phyloP scores from a whole-genome alignment of 148 eudicot species.

The Rhododendron griersonianum region DNA sequence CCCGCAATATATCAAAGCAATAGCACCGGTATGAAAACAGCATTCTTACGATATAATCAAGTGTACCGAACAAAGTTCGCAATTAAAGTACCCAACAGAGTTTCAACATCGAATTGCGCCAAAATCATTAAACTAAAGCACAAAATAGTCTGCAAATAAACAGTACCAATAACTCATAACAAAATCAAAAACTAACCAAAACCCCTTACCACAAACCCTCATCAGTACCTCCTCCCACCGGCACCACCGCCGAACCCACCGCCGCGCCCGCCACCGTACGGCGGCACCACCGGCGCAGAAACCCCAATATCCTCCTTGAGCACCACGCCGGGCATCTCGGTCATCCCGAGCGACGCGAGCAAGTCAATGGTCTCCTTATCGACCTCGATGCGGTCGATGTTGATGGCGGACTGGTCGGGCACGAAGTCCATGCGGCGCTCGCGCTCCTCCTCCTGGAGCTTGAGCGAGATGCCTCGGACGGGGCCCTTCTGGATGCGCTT shows the following conservation, averaged over 20 bases:
- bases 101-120: background rate
- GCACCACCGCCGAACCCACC: slow-evolving; percentile 13
- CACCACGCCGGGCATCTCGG: slow-evolving; percentile 24
- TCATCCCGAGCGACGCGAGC: slow-evolving; percentile 26
- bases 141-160: background rate
- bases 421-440: slow-evolving; percentile 40
- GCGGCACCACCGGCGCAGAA: background rate
- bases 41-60: background rate
- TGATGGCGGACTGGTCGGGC: slow-evolving; percentile 31
- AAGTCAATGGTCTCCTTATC: slow-evolving; percentile 34
- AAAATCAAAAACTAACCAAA: background rate
- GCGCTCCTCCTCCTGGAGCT: slow-evolving; percentile 40
- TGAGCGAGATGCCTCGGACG: slow-evolving; percentile 29
- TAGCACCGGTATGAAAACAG: background rate
- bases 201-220: background rate
- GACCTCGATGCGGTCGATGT: slow-evolving; percentile 25
- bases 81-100: background rate
- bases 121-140: background rate
- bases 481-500: slow-evolving; percentile 38
- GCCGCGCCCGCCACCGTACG: slow-evolving; percentile 20
- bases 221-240: slow-evolving; percentile 22
- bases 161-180: background rate
- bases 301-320: slow-evolving; percentile 21
- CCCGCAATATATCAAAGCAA: background rate
- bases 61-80: background rate